Base-by-base conservation (phyloP, 441 rosid genomes). In the Arabidopsis lyrata region DNA sequence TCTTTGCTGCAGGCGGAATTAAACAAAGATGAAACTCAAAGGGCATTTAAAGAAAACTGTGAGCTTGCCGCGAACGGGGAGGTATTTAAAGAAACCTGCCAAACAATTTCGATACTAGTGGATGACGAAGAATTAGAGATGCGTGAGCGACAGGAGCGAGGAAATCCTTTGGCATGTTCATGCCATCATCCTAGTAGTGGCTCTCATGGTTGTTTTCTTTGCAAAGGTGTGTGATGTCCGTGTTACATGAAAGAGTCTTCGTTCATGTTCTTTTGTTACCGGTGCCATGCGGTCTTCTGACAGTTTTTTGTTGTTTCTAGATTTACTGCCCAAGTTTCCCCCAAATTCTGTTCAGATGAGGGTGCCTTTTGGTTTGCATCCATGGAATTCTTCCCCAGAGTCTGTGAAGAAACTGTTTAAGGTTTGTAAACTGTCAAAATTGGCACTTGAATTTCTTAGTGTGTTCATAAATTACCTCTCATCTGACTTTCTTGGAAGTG, bases 121-220 rank as follows among this genome's bases (percentile, higher is more conserved):
- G 99, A 95, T 81, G 98, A 95, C 66, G 99, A 95, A 82, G 95
- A 90, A 66, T 70, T 95, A 77, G 99, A 95, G 84, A 78, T 87
- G 82, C 86, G 92, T 79, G 97, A 87, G 81, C 79, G 83, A 70
- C 93, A 78, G 75, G 89, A 90, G 58, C 89, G 95, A 72, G 80
- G 83, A 24, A 84, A 84, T 84, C 84, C 88, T 16, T 61, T 79
- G 55, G 61, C 83, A 45, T 87, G 95, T 81, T 85, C 88, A 54
- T 86, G 87, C 67, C 91, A 95, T 80, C 82, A 82, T 83, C 65
- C 86, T 75, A 72, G 86, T 59, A 81, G 82, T 68, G 83, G 82
- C 47, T 72, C 66, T 44, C 72, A 61, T 64, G 84, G 87, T 72
- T 92, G 97, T 82, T 81, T 86, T 70, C 91, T 93, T 63, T 91